Percentiles rank a stretch among this genome's conserved stretches.
Evolutionary conservation across 805 yeast species (phyloP).

Genomic region (Lipomyces chichibuensis): DNA sequence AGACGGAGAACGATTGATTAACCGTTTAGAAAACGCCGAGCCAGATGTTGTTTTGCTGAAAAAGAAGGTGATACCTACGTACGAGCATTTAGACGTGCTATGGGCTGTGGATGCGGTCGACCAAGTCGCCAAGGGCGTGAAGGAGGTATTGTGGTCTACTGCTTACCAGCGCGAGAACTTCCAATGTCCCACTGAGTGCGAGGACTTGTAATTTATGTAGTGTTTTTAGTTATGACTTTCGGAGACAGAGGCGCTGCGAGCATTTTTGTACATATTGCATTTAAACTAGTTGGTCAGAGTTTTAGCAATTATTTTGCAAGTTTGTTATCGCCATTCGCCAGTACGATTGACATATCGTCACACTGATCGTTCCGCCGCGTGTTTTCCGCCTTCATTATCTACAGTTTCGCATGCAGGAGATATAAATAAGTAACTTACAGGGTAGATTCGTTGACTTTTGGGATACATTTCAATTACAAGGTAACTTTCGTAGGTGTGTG

Average conservation of each 20-base stretch:
- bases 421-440: too few species aligned
- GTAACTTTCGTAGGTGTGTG: too few species aligned
- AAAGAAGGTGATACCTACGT: constrained; percentile 56
- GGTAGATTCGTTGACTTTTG: too few species aligned
- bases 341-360: not conserved
- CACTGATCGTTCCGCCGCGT: too few species aligned
- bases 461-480: too few species aligned
- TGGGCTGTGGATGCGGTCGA: constrained; percentile 85
- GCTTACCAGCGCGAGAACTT: constrained; percentile 26
- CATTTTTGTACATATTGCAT: not conserved
- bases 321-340: not conserved
- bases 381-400: too few species aligned
- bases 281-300: not conserved
- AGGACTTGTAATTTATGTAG: constrained; percentile 18
- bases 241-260: too few species aligned
- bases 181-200: constrained; percentile 28
- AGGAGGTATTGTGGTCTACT: constrained; percentile 40
- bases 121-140: constrained; percentile 58
- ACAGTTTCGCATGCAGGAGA: too few species aligned
- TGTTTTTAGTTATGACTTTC: too few species aligned
- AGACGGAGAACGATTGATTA: constrained; percentile 66
- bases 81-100: constrained; percentile 86
- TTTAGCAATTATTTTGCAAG: not conserved
- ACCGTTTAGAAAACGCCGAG: constrained; percentile 68
- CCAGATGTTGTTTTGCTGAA: constrained; percentile 48